Conservation (phyloP, 768 basidiomycete species). For the Tricholoma matsutake region DNA sequence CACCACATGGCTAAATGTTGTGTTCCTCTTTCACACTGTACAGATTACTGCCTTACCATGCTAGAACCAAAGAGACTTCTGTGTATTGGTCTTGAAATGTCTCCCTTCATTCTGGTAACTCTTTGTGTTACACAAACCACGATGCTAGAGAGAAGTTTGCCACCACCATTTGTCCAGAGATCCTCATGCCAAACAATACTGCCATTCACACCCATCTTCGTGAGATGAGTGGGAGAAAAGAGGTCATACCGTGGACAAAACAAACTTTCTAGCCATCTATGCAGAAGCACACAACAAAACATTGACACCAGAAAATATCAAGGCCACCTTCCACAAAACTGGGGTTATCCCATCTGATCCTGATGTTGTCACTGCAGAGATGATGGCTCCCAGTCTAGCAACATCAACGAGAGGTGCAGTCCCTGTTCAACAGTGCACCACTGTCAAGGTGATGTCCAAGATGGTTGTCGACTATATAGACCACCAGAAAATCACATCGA, state of each 20-base stretch:
- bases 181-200: too few species aligned
- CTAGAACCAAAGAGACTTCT: too few species aligned
- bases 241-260: neutral
- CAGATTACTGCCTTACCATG: too few species aligned
- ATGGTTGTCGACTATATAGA: neutral
- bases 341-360: slow-evolving; percentile 24
- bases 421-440: slow-evolving; percentile 13
- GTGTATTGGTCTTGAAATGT: too few species aligned
- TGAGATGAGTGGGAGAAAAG: neutral
- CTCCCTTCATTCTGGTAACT: too few species aligned
- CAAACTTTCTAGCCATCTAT: slow-evolving; percentile 7
- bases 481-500: neutral
- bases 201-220: too few species aligned
- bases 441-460: slow-evolving; percentile 7
- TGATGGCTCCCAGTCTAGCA: slow-evolving; percentile 23
- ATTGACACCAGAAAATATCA: slow-evolving; percentile 12
- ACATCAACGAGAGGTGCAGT: slow-evolving; percentile 12
- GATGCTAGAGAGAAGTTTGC: too few species aligned
- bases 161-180: too few species aligned
- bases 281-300: slow-evolving; percentile 12
- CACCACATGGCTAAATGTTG: too few species aligned
- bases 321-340: slow-evolving; percentile 22
- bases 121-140: too few species aligned
- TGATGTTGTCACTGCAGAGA: slow-evolving; percentile 12
- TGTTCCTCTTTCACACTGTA: too few species aligned